Base-by-base conservation (phyloP, 176 grass and related monocot genomes). In the Urochloa ruziziensis region DNA sequence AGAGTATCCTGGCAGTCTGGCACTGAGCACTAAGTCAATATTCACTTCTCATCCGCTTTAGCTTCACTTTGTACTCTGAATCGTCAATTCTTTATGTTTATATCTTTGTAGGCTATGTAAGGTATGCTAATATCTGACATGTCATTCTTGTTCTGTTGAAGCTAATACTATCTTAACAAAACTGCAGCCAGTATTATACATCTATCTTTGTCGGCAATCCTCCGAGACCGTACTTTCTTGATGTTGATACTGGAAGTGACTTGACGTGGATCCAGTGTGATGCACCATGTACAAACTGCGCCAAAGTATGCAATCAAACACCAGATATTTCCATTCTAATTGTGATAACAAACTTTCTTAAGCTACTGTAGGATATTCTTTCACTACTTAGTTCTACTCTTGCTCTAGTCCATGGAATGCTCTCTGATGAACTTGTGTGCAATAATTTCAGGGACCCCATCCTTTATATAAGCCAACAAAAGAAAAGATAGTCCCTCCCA, bases 201-300 rank as follows among this genome's bases (percentile, higher is more conserved):
- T 87, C 91, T 72, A 94, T 99, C 82, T 94, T 87, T 90, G 91
- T 99, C 63, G 96, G 96, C 23, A 99, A 92, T 87, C 91, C 96
- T 65, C 96, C 91, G 11, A 94, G 85, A 85, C 87, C 91, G 36
- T 99, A 99, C 57, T 99, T 90, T 74, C 91, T 99, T 44, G 93
- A 99, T 75, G 89, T 99, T 79, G 96, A 99, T 94, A 99, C 93
- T 81, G 93, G 93, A 79, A 99, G 96, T 12, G 96, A 94, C 75
- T 86, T 99, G 83, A 96, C 91, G 25, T 99, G 96, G 96, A 92
- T 99, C 73, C 96, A 99, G 74, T 99, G 96, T 86, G 96, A 99
- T 62, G 93, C 96, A 56, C 96, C 96, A 47, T 99, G 96, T 70
- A 57, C 91, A 82, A 99, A 91, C 80, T 99, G 96, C 74, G 96